phyloP scores from a whole-genome alignment of 2,329 filamentous ascomycete species.

The Aspergillus jensenii region DNA sequence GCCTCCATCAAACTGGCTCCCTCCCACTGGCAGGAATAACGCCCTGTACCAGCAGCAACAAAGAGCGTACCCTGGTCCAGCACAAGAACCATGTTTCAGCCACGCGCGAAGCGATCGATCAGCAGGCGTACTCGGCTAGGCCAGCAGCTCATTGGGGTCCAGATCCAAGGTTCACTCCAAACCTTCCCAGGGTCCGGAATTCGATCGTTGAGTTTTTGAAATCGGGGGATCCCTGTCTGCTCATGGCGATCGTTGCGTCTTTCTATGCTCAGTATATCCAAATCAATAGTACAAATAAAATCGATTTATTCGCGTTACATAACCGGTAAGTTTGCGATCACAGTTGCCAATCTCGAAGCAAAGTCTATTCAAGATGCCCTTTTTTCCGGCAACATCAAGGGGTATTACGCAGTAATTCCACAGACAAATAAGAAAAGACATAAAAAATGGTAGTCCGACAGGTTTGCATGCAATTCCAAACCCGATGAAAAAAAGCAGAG shows the following conservation, averaged over 20 bases:
- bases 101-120: background rate
- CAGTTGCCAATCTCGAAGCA: conserved; percentile 4
- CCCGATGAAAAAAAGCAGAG: conserved; percentile 5
- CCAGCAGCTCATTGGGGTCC: background rate
- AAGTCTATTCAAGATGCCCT: conserved; percentile 24
- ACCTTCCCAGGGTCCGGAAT: background rate
- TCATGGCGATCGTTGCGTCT: background rate
- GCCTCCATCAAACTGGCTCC: background rate
- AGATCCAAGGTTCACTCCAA: background rate
- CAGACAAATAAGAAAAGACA: conserved; percentile 17
- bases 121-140: background rate
- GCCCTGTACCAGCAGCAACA: background rate
- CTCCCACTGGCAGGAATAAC: background rate
- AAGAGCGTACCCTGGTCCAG: background rate
- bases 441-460: conserved; percentile 14
- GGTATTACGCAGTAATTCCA: conserved; percentile 24
- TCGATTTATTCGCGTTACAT: background rate
- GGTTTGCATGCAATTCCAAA: conserved; percentile 13
- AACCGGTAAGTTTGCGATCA: background rate
- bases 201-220: background rate
- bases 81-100: background rate
- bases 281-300: background rate
- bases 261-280: background rate
- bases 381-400: conserved; percentile 23
- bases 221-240: background rate